Evolutionary conservation across 2,329 filamentous ascomycete species (phyloP), one percentile per base, ranked within the genome.

Genomic region (Trichoderma simmonsii): DNA sequence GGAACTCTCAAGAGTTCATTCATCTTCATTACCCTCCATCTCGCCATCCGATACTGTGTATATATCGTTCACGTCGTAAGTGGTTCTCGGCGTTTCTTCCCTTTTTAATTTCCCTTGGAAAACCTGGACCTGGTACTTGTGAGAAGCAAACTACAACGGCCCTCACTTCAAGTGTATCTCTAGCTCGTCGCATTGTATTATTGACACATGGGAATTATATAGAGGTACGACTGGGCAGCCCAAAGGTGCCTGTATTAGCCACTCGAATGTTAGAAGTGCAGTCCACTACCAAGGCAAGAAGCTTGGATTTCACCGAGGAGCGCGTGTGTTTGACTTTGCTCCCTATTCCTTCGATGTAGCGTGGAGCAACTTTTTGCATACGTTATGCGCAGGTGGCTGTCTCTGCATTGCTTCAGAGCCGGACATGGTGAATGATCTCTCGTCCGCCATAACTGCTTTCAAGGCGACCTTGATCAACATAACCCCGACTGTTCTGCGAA

Each of bases 231-330:
- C 72, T n/a, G 73, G 75, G 2, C 73, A 73, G 7, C 74, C 77
- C 6, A 79, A 79, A 43, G 77, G 77, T n/a, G 75, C 75, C 3
- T 68, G 76, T 3, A 71, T 75, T 51, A 72, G 68, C 18, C 77
- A 76, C 21, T 15, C 66, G 6, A 70, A 75, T 59, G 74, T 74
- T 21, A 70, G 70, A 51, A 74, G 62, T 48, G 71, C 75, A 21
- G 71, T 74, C 66, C 56, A 36, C 18, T 75, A 70, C 32, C 77
- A 72, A 48, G 59, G 73, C 5, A 71, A 74, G 18, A 57, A 69
- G 2, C 62, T 75, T 14, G 73, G 75, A 6, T 75, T 77, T 62
- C 72, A 26, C 8, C 30, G 34, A 9, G 51, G 70, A 14, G 70
- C 75, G 4, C 67, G 77, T 7, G 74, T 77, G 2, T 75, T 75